Percentiles rank a stretch among this genome's conserved stretches.
Conservation (phyloP, 2,329 filamentous ascomycete species). For the Reticulascus tulasneorum region DNA sequence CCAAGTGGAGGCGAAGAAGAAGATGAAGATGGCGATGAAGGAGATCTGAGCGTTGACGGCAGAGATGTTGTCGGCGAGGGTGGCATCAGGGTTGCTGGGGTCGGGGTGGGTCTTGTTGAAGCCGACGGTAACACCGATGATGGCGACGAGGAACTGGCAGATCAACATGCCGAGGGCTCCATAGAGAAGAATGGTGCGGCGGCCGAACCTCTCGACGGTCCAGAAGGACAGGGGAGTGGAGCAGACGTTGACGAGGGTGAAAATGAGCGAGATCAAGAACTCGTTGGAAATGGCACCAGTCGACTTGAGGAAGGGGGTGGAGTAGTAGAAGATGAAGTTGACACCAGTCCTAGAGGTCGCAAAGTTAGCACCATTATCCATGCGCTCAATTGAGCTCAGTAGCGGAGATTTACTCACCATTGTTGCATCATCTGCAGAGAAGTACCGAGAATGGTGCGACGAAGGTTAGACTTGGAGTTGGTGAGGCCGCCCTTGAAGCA, state of each 20-base stretch:
- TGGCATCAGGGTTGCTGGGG: constrained; percentile 30
- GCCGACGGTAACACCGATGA: constrained; percentile 63
- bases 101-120: constrained; percentile 46
- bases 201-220: constrained; percentile 76
- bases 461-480: constrained; percentile 62
- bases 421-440: constrained; percentile 80
- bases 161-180: constrained; percentile 80
- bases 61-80: constrained; percentile 47
- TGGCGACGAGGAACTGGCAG: constrained; percentile 83
- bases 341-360: constrained; percentile 65
- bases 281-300: constrained; percentile 71
- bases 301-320: constrained; percentile 77
- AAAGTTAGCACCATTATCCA: not conserved
- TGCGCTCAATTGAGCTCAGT: not conserved
- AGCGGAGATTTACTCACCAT: constrained; percentile 31
- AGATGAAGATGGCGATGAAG: constrained; percentile 90
- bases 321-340: constrained; percentile 91
- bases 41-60: constrained; percentile 71
- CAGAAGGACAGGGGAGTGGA: constrained; percentile 87
- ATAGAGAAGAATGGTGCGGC: constrained; percentile 73
- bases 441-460: constrained; percentile 67
- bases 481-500: constrained; percentile 63
- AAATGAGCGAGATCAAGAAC: constrained; percentile 82
- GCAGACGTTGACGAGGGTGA: constrained; percentile 81
- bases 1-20: constrained; percentile 89